Evolutionary conservation across 2,329 filamentous ascomycete genomes (phyloP), one percentile per base, ranked within the genome.

Genomic region (Trichoderma pleuroti): DNA sequence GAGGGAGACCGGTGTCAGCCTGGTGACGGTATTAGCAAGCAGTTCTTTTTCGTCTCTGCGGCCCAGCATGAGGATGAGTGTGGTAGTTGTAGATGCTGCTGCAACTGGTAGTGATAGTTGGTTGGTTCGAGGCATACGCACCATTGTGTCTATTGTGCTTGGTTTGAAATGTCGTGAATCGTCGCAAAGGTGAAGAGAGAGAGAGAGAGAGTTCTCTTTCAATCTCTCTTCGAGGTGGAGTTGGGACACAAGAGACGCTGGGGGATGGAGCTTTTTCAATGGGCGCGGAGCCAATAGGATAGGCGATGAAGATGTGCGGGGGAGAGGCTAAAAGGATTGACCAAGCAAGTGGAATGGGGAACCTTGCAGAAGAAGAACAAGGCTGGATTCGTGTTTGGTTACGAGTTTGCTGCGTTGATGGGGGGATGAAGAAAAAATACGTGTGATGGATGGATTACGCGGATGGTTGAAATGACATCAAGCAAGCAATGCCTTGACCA

Each of bases 1-100:
- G 81, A 73, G 94, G 94, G 74, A 98, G 89, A 80, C 95, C 95
- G 76, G 91, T 90, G 70, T 94, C 92, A 78, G 87, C 83, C 89
- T 92, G 76, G 12, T 5, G 56, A 34, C 34, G 30, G 18, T 32
- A 32, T 30, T 59, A 59, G 28, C 28, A 32, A 59, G 56, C 16
- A 49, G 42, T 21, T 42, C 36, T 18, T 14, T 42, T 16, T 12
- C 46, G n/a, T 49, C 46, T 24, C n/a, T 46, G 18, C 39, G 11
- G 39, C 14, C 14, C 36, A 39, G 36, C 36, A 18, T 39, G 16
- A 36, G 16, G 7, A 39, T 39, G 3, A 42, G 16, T 8, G 18
- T 42, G 36, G 16, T 16, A 42, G 36, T 8, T 42, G 36, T 42
- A 42, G 28, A 57, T 18, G 9, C 3, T 32, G 9, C 1, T 32